Base-by-base conservation (phyloP, 2,329 filamentous ascomycete genomes). In the Hypoxylon sp. region DNA sequence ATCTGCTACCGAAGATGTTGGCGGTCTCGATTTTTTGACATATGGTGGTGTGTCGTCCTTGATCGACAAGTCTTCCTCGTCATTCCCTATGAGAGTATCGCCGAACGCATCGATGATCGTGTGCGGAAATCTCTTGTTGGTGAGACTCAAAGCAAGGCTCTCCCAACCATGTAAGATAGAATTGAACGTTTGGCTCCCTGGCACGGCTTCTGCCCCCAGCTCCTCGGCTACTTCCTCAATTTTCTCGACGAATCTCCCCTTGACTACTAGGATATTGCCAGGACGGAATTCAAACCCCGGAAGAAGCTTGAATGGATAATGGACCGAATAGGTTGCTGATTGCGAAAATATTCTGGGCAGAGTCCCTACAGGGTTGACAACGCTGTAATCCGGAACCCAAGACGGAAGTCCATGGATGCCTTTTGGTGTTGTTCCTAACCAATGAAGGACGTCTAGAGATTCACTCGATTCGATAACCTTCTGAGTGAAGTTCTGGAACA, bases 361-460 rank as follows among this genome's bases (percentile, higher is more conserved):
- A 30, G 63, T 58, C 9, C 67, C 63, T 38, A 53, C n/a, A 10
- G 60, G 63, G 21, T 67, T 55, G n/a, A 65, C 41, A 10, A 49
- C 43, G 25, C 30, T 67, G 28, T 61, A 69, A 34, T 69, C 63
- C 2, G 67, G 67, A n/a, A 69, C 60, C 67, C 67, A 69, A 11
- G 67, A 69, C 9, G 67, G 67, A 38, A 67, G 63, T 2, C 38
- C 63, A 34, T 21, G 50, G 6, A 64, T 28, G 21, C 30, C 3
- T 43, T 53, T 56, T 13, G 36, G 56, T 9, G 60, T 14, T n/a
- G 60, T 14, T 6, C 67, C 60, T 11, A 67, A 34, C 63, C 59
- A 69, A 41, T 69, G 63, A 50, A 69, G 60, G 11, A 56, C 30
- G 4, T 64, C 63, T 14, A 69, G 63, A 7, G 38, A 43, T 11